Conservation (phyloP, 2,329 filamentous ascomycete species). For the Dothistroma pini region DNA sequence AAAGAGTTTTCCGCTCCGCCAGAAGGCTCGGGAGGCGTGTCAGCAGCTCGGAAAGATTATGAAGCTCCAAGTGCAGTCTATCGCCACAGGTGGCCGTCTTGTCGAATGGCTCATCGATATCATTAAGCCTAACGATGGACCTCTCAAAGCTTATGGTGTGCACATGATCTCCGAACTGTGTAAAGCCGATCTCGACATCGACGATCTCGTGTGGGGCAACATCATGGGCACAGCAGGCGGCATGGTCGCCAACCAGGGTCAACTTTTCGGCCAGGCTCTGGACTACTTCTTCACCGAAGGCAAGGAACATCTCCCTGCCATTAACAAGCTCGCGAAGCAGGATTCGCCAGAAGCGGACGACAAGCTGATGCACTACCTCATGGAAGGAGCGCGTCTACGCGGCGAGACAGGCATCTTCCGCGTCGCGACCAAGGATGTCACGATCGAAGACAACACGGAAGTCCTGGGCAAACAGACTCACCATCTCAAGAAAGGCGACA, state of each 20-base stretch:
- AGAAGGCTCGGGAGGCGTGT: constrained; percentile 47
- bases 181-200: constrained; percentile 41
- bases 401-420: constrained; percentile 45
- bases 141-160: constrained; percentile 51
- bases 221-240: constrained; percentile 56
- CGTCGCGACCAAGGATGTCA: constrained; percentile 33
- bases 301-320: constrained; percentile 45
- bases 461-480: constrained; percentile 24
- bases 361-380: constrained; percentile 49
- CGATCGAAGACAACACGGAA: constrained; percentile 33
- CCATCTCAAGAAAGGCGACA: constrained; percentile 37
- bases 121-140: constrained; percentile 38
- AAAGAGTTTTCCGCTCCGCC: constrained; percentile 50
- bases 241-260: constrained; percentile 55
- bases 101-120: constrained; percentile 39
- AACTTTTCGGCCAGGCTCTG: constrained; percentile 55
- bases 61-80: constrained; percentile 47
- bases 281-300: constrained; percentile 55
- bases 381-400: constrained; percentile 42
- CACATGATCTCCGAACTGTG: constrained; percentile 55
- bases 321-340: constrained; percentile 47
- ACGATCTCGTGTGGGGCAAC: constrained; percentile 55
- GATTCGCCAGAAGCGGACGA: constrained; percentile 47
- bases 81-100: constrained; percentile 40
- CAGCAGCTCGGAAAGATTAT: constrained; percentile 50